These are phyloP conservation scores for Nitzschia sp. DNA, from an alignment of 108 stramenopile species.

Conservation along the genomic window DNA sequence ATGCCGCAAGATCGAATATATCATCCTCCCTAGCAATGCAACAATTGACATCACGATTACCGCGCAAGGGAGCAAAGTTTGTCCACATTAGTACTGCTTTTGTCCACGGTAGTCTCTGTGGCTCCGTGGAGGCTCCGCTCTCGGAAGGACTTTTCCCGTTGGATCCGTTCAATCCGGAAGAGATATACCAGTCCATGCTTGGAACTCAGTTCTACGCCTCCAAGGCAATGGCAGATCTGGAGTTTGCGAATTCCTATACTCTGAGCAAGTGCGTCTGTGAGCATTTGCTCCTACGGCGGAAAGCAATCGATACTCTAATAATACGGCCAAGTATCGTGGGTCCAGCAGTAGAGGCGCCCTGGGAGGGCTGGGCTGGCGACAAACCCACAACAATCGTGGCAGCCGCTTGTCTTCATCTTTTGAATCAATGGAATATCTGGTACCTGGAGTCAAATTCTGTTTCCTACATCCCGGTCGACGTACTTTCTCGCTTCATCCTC, in stretches of 20 bases:
- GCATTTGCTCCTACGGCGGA: slow-evolving; percentile 60
- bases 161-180: slow-evolving; percentile 57
- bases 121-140: slow-evolving; percentile 58
- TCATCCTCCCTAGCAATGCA: slow-evolving; percentile 73
- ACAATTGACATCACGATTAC: slow-evolving; percentile 44
- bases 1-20: slow-evolving; percentile 82
- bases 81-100: slow-evolving; percentile 90
- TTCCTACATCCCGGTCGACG: slow-evolving; percentile 84
- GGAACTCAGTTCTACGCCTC: slow-evolving; percentile 74
- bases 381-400: slow-evolving; percentile 88
- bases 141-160: slow-evolving; percentile 61
- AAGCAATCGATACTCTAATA: slow-evolving; percentile 60
- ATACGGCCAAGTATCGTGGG: slow-evolving; percentile 89
- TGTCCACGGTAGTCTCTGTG: slow-evolving; percentile 76
- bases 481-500: slow-evolving; percentile 67
- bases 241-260: slow-evolving; percentile 85
- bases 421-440: slow-evolving; percentile 81
- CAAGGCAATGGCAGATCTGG: slow-evolving; percentile 75
- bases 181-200: slow-evolving; percentile 80
- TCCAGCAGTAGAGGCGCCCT: slow-evolving; percentile 71
- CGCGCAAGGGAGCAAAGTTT: slow-evolving; percentile 52
- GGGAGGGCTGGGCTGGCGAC: slow-evolving; percentile 86
- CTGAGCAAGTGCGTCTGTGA: slow-evolving; percentile 90
- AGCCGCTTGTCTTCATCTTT: slow-evolving; percentile 74
- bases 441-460: slow-evolving; percentile 62